Conservation (phyloP, 441 rosid species). For the Raphanus hybrid region DNA sequence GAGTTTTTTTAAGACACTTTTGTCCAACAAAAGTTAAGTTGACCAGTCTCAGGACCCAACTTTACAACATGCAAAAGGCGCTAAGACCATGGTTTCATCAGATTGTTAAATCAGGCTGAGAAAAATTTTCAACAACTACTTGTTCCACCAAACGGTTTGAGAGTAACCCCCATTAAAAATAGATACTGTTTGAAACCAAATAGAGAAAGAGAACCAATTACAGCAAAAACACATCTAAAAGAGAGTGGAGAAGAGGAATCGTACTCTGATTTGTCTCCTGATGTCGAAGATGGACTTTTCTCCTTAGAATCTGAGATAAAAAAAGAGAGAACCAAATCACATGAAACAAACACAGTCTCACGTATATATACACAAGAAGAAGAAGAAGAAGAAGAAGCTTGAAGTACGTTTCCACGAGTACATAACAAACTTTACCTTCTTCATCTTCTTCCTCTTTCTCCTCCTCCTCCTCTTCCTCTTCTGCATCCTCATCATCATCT, state of each 20-base stretch:
- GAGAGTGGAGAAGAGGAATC: slow-evolving; percentile 12
- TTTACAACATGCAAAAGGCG: too few relatives aligned
- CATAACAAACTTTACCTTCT: slow-evolving; percentile 24
- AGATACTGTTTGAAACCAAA: too few relatives aligned
- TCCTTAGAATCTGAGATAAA: slow-evolving; percentile 61
- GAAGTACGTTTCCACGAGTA: slow-evolving; percentile 26
- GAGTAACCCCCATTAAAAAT: too few relatives aligned
- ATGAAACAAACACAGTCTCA: slow-evolving; percentile 32
- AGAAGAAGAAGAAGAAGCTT: not conserved
- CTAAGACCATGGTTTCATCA: too few relatives aligned
- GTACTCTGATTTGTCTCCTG: slow-evolving; percentile 75
- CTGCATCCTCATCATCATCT: slow-evolving; percentile 27
- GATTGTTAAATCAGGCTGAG: too few relatives aligned
- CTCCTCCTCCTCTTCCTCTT: slow-evolving; percentile 30
- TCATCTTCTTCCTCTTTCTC: slow-evolving; percentile 39
- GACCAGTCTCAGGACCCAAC: too few relatives aligned
- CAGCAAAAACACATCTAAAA: too few relatives aligned
- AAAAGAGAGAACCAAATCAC: slow-evolving; percentile 16
- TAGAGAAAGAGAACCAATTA: too few relatives aligned
- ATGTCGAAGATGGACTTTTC: slow-evolving; percentile 56
- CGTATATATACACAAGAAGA: slow-evolving; percentile 4
- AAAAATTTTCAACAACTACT: too few relatives aligned
- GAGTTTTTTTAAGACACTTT: too few relatives aligned
- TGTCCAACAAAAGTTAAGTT: too few relatives aligned
- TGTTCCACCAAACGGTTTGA: too few relatives aligned